These are phyloP conservation scores for Tetracladium setigerum DNA, from an alignment of 495 filamentous ascomycete species.

Conservation along the genomic window DNA sequence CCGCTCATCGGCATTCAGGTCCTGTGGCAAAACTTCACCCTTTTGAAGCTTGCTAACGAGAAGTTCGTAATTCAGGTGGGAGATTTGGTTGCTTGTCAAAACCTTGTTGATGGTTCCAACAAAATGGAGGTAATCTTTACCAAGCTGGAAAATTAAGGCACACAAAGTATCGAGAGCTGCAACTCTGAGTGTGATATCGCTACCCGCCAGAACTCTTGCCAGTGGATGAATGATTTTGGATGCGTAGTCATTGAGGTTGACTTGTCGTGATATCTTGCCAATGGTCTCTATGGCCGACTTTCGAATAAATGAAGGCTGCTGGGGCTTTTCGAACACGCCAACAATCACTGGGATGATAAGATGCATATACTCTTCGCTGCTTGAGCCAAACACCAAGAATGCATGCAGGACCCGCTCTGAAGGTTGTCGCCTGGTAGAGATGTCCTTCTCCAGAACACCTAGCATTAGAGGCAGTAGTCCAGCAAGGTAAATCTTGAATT, in stretches of 20 bases:
- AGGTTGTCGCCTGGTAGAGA: conserved; percentile 59
- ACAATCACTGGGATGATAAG: conserved; percentile 96
- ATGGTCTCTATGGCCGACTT: conserved; percentile 91
- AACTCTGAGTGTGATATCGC: conserved; percentile 64
- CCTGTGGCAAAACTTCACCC: conserved; percentile 86
- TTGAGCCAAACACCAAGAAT: conserved; percentile 92
- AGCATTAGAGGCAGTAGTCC: conserved; percentile 86
- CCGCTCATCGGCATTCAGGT: conserved; percentile 81
- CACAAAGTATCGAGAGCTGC: conserved; percentile 94
- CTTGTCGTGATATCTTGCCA: conserved; percentile 87
- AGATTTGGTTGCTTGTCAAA: conserved; percentile 59
- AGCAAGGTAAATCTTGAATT: conserved; percentile 94
- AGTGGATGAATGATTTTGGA: conserved; percentile 91
- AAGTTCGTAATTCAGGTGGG: conserved; percentile 81
- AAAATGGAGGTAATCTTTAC: conserved; percentile 90
- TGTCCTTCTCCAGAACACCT: conserved; percentile 80
- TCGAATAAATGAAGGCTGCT: conserved; percentile 67
- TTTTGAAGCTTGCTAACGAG: conserved; percentile 88
- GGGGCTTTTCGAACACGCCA: conserved; percentile 76
- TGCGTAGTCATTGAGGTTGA: conserved; percentile 95
- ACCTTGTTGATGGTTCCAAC: conserved; percentile 83
- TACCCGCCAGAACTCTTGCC: conserved; percentile 64
- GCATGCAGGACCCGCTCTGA: conserved; percentile 90
- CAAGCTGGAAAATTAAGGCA: conserved; percentile 90
- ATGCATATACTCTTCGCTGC: conserved; percentile 97